Evolutionary conservation across 129 eudicot genomes (phyloP), one percentile per base, ranked within the genome.

Genomic region (Glebionis coronaria): DNA sequence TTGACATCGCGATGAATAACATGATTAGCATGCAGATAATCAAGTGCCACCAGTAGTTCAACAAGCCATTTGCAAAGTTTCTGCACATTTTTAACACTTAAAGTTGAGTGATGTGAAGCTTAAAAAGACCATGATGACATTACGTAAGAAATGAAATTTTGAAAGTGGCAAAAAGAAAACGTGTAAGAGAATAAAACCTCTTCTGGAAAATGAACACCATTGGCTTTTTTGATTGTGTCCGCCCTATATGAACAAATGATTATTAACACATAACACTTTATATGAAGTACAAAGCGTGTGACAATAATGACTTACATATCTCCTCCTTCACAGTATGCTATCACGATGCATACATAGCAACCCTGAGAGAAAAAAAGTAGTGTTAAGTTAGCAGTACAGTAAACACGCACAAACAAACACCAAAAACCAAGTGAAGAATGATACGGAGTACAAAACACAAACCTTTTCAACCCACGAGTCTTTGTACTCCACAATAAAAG

Each of bases 391-490:
- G n/a, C 16, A 13, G 9, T 12, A 11, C 28, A 35, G 1, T 59
- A 27, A 13, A 35, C 14, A 35, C 23, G 12, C 44, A 28, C 15
- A 25, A 6, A 19, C 38, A 62, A 52, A 16, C 19, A 7, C 14
- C 13, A 63, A 52, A 53, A 63, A 9, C 14, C 46, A 73, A 63
- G 14, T 42, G 64, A 73, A 28, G 56, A 23, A 25, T 9, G 21
- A 54, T 15, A 60, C 0, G 16, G 42, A 40, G 19, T 9, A 50
- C 51, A 31, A 14, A 49, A 20, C 55, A 76, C 85, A 27, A 66
- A 93, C 98, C 98, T 75, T 93, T 83, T 94, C 99, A 46, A 94
- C 99, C 97, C 97, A 91, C 52, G 97, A 87, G 72, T 91, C 97
- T 83, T 87, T 91, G 77, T 87, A 87, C 88, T 91, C 97, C 55